Evolutionary conservation across 345 rosid genomes (phyloP).

Genomic region (Mercurialis annua): DNA sequence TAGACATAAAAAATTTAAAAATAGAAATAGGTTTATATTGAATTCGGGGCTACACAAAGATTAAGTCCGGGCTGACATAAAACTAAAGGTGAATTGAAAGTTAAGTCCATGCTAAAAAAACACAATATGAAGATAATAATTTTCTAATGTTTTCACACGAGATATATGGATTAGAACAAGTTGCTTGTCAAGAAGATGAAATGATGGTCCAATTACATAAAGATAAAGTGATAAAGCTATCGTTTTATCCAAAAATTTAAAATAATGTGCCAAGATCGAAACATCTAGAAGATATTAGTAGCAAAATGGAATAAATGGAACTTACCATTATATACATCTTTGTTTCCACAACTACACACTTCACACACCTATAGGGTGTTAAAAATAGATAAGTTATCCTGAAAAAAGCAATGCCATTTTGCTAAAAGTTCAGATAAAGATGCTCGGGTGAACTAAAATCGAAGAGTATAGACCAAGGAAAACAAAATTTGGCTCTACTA

Average conservation of each 20-base stretch:
- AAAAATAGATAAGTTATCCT: background rate
- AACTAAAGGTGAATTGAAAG: no score
- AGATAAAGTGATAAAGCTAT: background rate
- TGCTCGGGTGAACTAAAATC: background rate
- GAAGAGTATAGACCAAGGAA: conserved; percentile 3
- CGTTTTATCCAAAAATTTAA: background rate
- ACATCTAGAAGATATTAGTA: background rate
- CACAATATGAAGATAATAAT: no score
- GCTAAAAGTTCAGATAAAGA: no score
- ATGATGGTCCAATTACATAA: no score
- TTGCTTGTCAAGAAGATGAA: background rate
- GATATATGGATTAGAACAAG: no score
- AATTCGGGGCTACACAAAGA: no score
- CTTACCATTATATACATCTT: background rate
- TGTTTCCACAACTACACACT: background rate
- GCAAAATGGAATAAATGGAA: background rate
- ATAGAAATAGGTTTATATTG: no score
- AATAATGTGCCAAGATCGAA: background rate
- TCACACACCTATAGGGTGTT: background rate
- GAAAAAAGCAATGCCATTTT: background rate
- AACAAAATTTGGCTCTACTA: conserved; percentile 13
- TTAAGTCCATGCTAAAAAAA: no score
- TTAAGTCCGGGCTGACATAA: no score
- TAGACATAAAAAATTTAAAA: no score
- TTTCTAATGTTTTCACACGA: no score